Evolutionary conservation across 257 asterid species (phyloP).

Genomic region (Nyctanthes arbortristis): DNA sequence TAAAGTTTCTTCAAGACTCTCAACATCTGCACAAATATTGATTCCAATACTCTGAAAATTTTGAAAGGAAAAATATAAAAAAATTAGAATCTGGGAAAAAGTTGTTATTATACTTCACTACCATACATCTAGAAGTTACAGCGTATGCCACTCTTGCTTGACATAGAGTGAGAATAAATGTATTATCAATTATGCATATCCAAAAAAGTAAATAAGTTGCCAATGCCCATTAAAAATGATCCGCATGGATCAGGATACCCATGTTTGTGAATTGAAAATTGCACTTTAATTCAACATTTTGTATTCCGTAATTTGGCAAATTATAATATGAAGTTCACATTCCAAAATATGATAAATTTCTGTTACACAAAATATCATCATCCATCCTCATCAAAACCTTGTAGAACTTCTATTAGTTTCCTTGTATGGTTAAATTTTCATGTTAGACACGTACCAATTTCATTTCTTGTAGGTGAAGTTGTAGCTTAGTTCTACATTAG

Average conservation of each 20-base stretch:
- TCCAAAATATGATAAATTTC: background rate
- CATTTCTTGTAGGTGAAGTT: background rate
- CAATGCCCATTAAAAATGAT: background rate
- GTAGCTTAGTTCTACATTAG: background rate
- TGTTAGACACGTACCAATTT: background rate
- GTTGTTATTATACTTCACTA: background rate
- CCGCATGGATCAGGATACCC: background rate
- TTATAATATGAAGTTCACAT: no score
- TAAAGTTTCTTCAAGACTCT: background rate
- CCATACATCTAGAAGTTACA: background rate
- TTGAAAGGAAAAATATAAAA: no score
- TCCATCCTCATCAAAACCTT: background rate
- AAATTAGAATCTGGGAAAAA: background rate
- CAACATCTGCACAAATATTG: background rate
- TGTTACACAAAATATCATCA: background rate
- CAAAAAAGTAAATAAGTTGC: background rate
- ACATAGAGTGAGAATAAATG: no score
- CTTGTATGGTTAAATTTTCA: background rate
- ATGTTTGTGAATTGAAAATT: no score
- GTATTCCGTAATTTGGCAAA: background rate
- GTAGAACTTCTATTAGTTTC: no score
- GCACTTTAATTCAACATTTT: background rate
- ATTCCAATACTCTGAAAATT: no score
- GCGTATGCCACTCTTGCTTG: no score
- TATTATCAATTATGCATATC: no score